Evolutionary conservation across 2,329 filamentous ascomycete species (phyloP), one percentile per base, ranked within the genome.

Genomic region (Penicillium sumatraense): DNA sequence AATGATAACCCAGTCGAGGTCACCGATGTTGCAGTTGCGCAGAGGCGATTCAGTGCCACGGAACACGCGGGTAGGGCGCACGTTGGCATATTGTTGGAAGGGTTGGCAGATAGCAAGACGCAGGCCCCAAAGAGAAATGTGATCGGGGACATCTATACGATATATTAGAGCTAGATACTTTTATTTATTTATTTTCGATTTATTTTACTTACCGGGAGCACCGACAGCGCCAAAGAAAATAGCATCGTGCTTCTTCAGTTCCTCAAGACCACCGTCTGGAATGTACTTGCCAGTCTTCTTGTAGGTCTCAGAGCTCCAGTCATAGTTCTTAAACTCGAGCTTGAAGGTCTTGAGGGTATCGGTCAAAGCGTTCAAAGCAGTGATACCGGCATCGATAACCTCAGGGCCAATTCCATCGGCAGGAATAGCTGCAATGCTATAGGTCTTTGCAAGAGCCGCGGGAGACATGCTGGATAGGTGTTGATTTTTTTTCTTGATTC

Each of bases 331-430:
- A 65, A 89, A 89, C 10, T 83, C 73, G 0, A 90, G 75, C 13
- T 75, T 65, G 69, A 90, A 90, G 0, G 81, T 80, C 35, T 81
- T 77, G 1, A 86, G 73, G 1, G 80, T 68, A 29, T 67, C 60
- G 1, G 65, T 59, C 42, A 73, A 57, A 11, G 70, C 67, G 42
- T 85, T 78, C 48, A 90, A 72, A 0, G 87, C 88, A 38, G 81
- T 76, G 8, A 89, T 83, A 2, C 85, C 86, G 1, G 85, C 85
- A 27, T 80, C 76, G 70, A 88, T 83, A 10, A 90, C 87, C 70
- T 90, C 88, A 1, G 81, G 81, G 1, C 88, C 87, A 57, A 90
- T 89, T 51, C 87, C 87, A 65, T 90, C 87, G 7, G 85, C 88
- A 0, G 86, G 86, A 51, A 90, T 87, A 26, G 79, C 81, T n/a